Evolutionary conservation across 495 filamentous ascomycete genomes (phyloP).

Genomic region (Parmelia sp.): DNA sequence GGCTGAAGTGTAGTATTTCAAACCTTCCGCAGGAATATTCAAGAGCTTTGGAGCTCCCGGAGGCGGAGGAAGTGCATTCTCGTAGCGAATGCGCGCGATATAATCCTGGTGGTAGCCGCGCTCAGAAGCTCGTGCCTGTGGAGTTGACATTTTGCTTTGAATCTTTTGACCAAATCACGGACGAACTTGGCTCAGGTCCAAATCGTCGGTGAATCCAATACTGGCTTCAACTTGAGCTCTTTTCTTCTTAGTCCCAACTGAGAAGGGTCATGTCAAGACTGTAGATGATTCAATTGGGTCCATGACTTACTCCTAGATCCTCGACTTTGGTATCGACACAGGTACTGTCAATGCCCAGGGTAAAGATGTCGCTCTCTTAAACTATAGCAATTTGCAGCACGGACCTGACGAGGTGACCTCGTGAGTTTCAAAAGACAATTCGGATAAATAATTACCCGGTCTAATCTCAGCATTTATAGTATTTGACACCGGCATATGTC

Average conservation of each 20-base stretch:
- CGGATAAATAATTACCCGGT: background rate
- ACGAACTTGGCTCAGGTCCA: background rate
- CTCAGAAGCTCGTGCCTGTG: slow-evolving; percentile 41
- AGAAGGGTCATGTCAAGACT: background rate
- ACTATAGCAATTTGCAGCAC: no score
- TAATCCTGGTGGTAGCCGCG: slow-evolving; percentile 86
- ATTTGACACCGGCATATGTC: no score
- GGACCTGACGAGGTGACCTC: no score
- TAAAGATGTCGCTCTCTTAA: background rate
- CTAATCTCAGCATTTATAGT: background rate
- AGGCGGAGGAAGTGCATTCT: slow-evolving; percentile 88
- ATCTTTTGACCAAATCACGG: background rate
- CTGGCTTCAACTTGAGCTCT: background rate
- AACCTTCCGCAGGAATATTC: slow-evolving; percentile 87
- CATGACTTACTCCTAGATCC: background rate
- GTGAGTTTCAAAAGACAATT: no score
- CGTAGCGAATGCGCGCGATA: slow-evolving; percentile 88
- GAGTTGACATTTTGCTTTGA: slow-evolving; percentile 18
- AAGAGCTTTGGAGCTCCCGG: slow-evolving; percentile 92
- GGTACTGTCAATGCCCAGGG: background rate
- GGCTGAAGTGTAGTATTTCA: slow-evolving; percentile 79
- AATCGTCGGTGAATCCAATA: background rate
- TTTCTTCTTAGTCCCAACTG: background rate
- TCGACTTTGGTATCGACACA: background rate
- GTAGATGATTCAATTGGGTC: background rate